Evolutionary conservation across 306 rosid genomes (phyloP), one percentile per base, ranked within the genome.

Genomic region (Malus sieversii): DNA sequence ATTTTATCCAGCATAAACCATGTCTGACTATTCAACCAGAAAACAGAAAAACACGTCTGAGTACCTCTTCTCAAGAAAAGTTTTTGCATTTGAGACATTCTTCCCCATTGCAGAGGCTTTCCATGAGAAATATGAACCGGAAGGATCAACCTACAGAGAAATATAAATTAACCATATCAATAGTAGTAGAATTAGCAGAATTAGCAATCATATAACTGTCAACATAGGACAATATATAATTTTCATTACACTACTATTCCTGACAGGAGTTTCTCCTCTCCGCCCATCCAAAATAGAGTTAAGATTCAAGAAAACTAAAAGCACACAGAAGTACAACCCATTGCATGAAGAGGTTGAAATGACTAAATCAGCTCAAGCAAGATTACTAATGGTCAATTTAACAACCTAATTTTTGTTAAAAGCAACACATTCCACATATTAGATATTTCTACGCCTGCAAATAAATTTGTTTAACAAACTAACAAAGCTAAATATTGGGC

Each of bases 61-160:
- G 35, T 90, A 92, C 97, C 99, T 95, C 84, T 95, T 95, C 85
- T 95, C 99, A n/a, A 95, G 95, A 80, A 92, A 95, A n/a, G 97
- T 95, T 82, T 95, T 95, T 27, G 97, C 93, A 74, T 92, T 92
- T 45, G 99, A 95, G 77, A 95, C 97, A 85, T 95, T 95, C 79
- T 95, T 95, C 74, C 99, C 99, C 99, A 92, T 92, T 66, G 97
- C 99, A 22, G 97, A 95, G 53, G 99, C 97, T 79, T 95, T 92
- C 97, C 99, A 95, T 25, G 99, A 92, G 83, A 95, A 95, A 79
- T 92, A 95, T 23, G 97, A 92, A 80, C 97, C 99, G 0, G 97
- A 95, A 48, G 97, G 99, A 83, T 95, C 99, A 71, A 95, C 97
- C 99, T 95, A 80, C 53, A 84, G 74, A 32, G 14, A 76, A 58